Base-by-base conservation (phyloP, 352 stramenopile species). In the Globisporangium nagaii region DNA sequence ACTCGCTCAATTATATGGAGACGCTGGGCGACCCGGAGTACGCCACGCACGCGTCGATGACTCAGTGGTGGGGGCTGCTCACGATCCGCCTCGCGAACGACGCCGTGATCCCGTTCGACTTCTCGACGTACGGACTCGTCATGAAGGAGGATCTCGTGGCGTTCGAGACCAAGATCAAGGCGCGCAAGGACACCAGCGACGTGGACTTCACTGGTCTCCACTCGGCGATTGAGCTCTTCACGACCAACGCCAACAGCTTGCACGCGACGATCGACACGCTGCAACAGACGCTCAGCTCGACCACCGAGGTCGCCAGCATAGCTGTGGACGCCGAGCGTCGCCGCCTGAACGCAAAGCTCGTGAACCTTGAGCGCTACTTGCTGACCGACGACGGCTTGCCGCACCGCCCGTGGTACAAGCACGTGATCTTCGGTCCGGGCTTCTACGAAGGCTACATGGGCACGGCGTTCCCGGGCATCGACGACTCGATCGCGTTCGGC, bases 1-100 rank as follows among this genome's bases (percentile, higher is more conserved):
- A 97, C 57, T 91, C 73, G 30, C 75, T 93, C 49, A 60, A 35
- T 40, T 96, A 84, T 54, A 72, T 73, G 48, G 80, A 85, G 57
- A 72, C n/a, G 41, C 71, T 65, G 45, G 79, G 30, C 15, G 78
- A 94, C 44, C 79, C 82, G 34, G 53, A 64, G n/a, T 93, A 83
- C 45, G 58, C 53, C 7, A 78, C 78, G 1, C 76, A 92, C 42
- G 59, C 54, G 1, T 71, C 71, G n/a, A 71, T 70, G 31, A 56
- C 74, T 5, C 68, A 71, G 36, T 83, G 87, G 61, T 90, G 83
- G 73, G 78, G 76, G 0, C 50, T 89, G 12, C 56, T 93, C 10
- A 70, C 68, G 1, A 58, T 93, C 5, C 75, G 75, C 2, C 56
- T 94, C 15, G 75, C 80, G 1, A 63, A 87, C 47, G 62, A 65